These are phyloP conservation scores for Penicillium paxilli DNA, from an alignment of 495 filamentous ascomycete genomes.

Conservation along the genomic window DNA sequence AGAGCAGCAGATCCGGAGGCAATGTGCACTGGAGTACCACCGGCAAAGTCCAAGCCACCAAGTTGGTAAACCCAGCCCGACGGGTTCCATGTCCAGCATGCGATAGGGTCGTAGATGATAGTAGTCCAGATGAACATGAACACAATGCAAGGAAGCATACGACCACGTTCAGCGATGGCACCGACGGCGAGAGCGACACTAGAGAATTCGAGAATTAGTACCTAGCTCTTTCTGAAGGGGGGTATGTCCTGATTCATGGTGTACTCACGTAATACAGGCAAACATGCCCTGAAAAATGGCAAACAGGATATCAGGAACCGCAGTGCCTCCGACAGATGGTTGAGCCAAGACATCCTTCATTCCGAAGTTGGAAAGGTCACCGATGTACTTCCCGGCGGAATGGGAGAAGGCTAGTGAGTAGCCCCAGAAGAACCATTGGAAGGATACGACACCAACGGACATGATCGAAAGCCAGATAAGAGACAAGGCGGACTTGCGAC, in stretches of 20 bases:
- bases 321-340: slow-evolving; percentile 77
- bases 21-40: slow-evolving; percentile 96
- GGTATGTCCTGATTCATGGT: not conserved
- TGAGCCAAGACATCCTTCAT: slow-evolving; percentile 76
- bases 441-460: slow-evolving; percentile 84
- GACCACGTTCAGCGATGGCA: slow-evolving; percentile 87
- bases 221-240: not conserved
- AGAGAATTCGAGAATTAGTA: slow-evolving; percentile 6
- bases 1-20: slow-evolving; percentile 86
- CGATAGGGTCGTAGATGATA: slow-evolving; percentile 91
- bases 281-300: slow-evolving; percentile 99
- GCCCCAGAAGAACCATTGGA: slow-evolving; percentile 99
- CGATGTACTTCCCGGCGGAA: slow-evolving; percentile 78
- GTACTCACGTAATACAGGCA: slow-evolving; percentile 80
- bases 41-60: slow-evolving; percentile 93
- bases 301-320: slow-evolving; percentile 87
- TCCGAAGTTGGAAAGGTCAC: slow-evolving; percentile 82
- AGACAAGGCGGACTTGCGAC: slow-evolving; percentile 91
- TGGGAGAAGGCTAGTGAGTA: slow-evolving; percentile 94
- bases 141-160: slow-evolving; percentile 89
- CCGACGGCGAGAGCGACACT: slow-evolving; percentile 89
- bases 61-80: slow-evolving; percentile 79
- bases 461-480: slow-evolving; percentile 97
- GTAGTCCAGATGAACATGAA: slow-evolving; percentile 98
- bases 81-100: slow-evolving; percentile 98